These are phyloP conservation scores for Cryptococcus neoformans DNA, from an alignment of 1,284 basidiomycete genomes.

Conservation along the genomic window DNA sequence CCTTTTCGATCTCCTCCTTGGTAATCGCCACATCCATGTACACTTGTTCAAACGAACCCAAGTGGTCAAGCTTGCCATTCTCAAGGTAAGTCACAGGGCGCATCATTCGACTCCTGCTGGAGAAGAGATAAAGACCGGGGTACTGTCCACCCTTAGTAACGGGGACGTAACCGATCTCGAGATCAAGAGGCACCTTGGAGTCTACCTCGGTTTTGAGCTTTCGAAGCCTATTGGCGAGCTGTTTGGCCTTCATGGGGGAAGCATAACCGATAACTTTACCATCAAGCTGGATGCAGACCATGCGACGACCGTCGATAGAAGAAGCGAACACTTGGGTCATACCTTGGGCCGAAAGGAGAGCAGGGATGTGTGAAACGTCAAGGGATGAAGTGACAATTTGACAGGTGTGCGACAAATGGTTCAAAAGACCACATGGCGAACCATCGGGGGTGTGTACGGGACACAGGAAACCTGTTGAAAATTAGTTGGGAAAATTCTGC, in stretches of 20 bases:
- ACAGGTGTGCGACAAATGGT: constrained; percentile 94
- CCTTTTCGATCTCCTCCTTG: constrained; percentile 79
- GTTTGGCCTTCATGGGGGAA: constrained; percentile 66
- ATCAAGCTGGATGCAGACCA: constrained; percentile 89
- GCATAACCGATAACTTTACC: constrained; percentile 97
- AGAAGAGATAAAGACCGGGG: constrained; percentile 93
- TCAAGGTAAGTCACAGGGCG: constrained; percentile 88
- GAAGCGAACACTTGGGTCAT: constrained; percentile 90
- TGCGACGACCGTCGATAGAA: constrained; percentile 70
- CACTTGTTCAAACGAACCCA: constrained; percentile 98
- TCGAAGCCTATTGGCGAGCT: constrained; percentile 79
- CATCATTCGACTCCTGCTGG: constrained; percentile 92
- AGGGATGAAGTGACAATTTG: constrained; percentile 81
- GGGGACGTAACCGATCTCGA: constrained; percentile 94
- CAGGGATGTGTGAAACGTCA: constrained; percentile 72
- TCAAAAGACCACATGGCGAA: constrained; percentile 94
- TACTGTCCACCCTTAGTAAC: constrained; percentile 92
- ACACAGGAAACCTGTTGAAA: constrained; percentile 78
- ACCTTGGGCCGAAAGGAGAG: constrained; percentile 79
- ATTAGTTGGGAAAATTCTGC: constrained; percentile 4
- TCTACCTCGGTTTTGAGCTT: constrained; percentile 93
- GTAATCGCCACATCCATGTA: constrained; percentile 98
- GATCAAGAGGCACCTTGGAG: constrained; percentile 80
- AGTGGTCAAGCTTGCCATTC: constrained; percentile 83
- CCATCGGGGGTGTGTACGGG: constrained; percentile 99